Conservation (phyloP, 1,139 yeast species). For the Kodamaea sp. region DNA sequence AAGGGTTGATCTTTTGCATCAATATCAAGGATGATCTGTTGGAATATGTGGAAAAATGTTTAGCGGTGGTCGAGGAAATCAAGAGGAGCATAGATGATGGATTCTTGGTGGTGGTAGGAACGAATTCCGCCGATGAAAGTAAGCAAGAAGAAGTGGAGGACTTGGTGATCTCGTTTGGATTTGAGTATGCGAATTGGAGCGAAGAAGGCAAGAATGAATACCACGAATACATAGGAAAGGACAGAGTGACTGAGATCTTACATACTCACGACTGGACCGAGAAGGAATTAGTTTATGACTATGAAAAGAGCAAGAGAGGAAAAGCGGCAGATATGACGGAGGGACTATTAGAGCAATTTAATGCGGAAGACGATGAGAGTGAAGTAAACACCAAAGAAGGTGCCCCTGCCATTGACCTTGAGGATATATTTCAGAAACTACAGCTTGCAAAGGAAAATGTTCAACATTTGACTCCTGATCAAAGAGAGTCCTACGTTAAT, state of each 20-base stretch:
- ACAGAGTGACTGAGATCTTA: slow-evolving; percentile 35
- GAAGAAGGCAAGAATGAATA: slow-evolving; percentile 17
- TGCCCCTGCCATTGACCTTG: slow-evolving; percentile 22
- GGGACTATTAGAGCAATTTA: slow-evolving; percentile 22
- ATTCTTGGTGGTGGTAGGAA: slow-evolving; percentile 30
- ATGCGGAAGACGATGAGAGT: slow-evolving; percentile 10
- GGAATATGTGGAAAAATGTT: slow-evolving; percentile 15
- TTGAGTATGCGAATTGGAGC: slow-evolving; percentile 31
- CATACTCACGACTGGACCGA: slow-evolving; percentile 45
- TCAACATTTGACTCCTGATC: slow-evolving; percentile 22
- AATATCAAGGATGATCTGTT: slow-evolving; percentile 20
- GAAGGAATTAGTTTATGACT: slow-evolving; percentile 15
- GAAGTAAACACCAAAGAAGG: slow-evolving; percentile 2
- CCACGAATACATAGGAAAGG: slow-evolving; percentile 21
- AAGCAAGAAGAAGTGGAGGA: slow-evolving; percentile 30
- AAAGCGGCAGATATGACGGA: slow-evolving; percentile 30
- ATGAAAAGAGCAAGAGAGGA: slow-evolving; percentile 21
- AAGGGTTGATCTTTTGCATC: slow-evolving; percentile 41
- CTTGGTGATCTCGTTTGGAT: slow-evolving; percentile 27
- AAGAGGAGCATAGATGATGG: slow-evolving; percentile 26
- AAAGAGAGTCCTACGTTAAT: slow-evolving; percentile 33
- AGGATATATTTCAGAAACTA: slow-evolving; percentile 29
- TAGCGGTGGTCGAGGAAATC: slow-evolving; percentile 25
- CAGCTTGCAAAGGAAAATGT: slow-evolving; percentile 33
- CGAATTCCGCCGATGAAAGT: slow-evolving; percentile 7